Base-by-base conservation (phyloP, 805 yeast genomes). In the Candida awuae region DNA sequence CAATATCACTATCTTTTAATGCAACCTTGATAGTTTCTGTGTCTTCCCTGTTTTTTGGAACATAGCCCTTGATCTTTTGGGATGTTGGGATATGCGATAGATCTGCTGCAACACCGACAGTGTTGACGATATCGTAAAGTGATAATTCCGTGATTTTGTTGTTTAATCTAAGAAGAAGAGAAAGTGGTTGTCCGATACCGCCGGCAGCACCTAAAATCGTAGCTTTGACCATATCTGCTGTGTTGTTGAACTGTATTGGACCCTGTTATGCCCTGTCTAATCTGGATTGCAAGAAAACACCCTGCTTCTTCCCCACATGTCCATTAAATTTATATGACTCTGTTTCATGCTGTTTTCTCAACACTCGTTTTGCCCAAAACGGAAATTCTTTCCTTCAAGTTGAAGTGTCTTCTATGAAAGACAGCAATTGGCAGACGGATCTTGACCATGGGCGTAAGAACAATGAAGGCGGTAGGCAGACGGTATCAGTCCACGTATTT, bases 71-170 rank as follows among this genome's bases (percentile, higher is more conserved):
- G 7, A 53, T 47, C 1, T 15, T 34, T 32, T 55, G 55, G 25
- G 38, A 35, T 7, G 52, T 45, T 35, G 61, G 59, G 80, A 87
- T 83, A 65, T 87, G 96, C 16, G 87, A 73, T 53, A 87, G 69
- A 63, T 87, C 96, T 38, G 94, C 84, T 15, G 90, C 88, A 32
- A 87, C 95, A 51, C 96, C 96, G 38, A 82, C 81, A 25, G 82
- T 75, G 52, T 79, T 75, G 57, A 84, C 88, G 35, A 87, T 86
- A 66, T 87, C 96, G 64, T 76, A 87, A 40, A 87, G 71, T 10
- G 94, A 76, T 52, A 86, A 70, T 54, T 80, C 78, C 44, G 72
- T 70, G 37, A 80, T 71, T 42, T 70, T 67, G 31, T 74, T 74
- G 51, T 77, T 74, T 40, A 86, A 67, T 64, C 87, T 86, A 51